Evolutionary conservation across 2,329 filamentous ascomycete genomes (phyloP), one percentile per base, ranked within the genome.

Genomic region (Penicillium sp.): DNA sequence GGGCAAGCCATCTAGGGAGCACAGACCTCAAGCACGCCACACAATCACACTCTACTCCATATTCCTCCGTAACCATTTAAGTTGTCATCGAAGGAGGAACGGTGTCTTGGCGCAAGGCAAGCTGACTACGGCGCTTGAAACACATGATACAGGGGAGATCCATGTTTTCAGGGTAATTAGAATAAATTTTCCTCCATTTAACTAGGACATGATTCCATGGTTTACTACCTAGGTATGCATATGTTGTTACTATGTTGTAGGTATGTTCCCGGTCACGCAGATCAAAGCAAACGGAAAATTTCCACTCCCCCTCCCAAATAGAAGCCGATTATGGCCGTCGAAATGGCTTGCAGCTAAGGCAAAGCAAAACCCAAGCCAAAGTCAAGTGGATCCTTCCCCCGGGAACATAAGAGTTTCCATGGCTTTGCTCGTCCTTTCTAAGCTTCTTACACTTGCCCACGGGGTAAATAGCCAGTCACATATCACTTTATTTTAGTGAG

Each of bases 11-110:
- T 39, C 16, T 26, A 23, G 23, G 43, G 23, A 53, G 51, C 51
- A 53, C 51, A 29, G 51, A 53, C 51, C 32, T 14, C 26, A 6
- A 2, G 11, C 11, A 27, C 51, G 51, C 51, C 51, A 53, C 51
- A 29, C 11, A 49, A 53, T 44, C 32, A 7, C 27, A 53, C 51
- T 53, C 18, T 49, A 23, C 18, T 47, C 23, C 23, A 23, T 3
- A 5, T 3, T 23, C 5, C 23, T 23, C 23, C 23, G 23, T 23
- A 23, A 23, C 38, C 35, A 13, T 47, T 27, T 38, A 36, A 14
- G 7, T 19, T 10, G n/a, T n/a, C n/a, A n/a, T n/a, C n/a, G n/a
- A n/a, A n/a, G n/a, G 4, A 27, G 9, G 36, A 27, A 19, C 14
- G 18, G 18, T 36, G 18, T 38, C 51, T 53, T 53, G 50, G 50